phyloP scores from a whole-genome alignment of 805 yeast species.

The Kockiozyma suomiensis region DNA sequence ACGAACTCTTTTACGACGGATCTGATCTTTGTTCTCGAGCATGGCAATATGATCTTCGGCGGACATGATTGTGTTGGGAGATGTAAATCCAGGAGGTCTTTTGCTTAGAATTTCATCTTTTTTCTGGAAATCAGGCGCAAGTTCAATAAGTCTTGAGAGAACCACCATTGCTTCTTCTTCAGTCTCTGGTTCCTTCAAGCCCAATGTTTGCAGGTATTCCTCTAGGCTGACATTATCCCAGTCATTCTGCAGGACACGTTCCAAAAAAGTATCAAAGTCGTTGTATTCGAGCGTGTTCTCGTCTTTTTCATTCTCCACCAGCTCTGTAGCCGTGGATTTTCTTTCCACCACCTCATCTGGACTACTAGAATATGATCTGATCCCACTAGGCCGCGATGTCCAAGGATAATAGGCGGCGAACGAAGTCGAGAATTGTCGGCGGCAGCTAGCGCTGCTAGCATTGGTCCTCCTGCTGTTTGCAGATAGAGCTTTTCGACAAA shows the following conservation, averaged over 20 bases:
- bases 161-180: background rate
- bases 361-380: too few species aligned
- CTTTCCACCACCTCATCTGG: background rate
- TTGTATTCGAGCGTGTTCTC: background rate
- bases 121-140: conserved; percentile 1
- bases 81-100: conserved; percentile 6
- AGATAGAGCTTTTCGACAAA: background rate
- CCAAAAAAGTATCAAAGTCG: too few species aligned
- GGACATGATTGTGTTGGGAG: conserved; percentile 2
- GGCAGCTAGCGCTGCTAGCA: background rate
- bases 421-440: too few species aligned
- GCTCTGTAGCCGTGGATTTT: background rate
- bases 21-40: background rate
- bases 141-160: conserved; percentile 3
- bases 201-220: background rate
- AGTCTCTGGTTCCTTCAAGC: background rate
- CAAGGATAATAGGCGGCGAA: too few species aligned
- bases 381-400: too few species aligned
- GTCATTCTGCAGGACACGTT: background rate
- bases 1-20: background rate
- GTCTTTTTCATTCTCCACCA: background rate
- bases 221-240: background rate
- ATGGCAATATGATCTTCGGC: background rate
- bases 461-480: background rate
- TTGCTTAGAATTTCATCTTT: background rate